These are phyloP conservation scores for Fusarium sp. DNA, from an alignment of 2,329 filamentous ascomycete species.

Conservation along the genomic window DNA sequence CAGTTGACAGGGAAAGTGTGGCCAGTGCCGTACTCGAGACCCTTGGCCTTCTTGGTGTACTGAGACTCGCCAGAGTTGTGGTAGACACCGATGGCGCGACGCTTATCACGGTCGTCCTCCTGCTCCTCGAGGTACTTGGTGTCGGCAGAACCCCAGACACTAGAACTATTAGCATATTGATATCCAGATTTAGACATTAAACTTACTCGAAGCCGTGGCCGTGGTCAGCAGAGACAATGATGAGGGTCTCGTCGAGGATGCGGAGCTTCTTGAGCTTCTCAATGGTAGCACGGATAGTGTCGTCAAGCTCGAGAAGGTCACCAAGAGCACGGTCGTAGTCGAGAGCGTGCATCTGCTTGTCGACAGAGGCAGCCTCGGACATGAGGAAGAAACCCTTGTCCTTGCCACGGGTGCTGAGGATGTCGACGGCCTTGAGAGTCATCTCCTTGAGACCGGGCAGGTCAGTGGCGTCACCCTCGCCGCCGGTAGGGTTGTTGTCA, in stretches of 20 bases:
- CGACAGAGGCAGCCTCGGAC: slow-evolving; percentile 86
- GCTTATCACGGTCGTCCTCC: slow-evolving; percentile 76
- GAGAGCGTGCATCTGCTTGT: slow-evolving; percentile 89
- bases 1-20: slow-evolving; percentile 85
- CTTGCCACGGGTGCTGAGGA: slow-evolving; percentile 74
- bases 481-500: slow-evolving; percentile 77
- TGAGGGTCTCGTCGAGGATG: slow-evolving; percentile 79
- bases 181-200: background rate
- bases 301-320: slow-evolving; percentile 87
- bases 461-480: slow-evolving; percentile 73
- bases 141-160: slow-evolving; percentile 83
- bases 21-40: slow-evolving; percentile 77
- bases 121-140: slow-evolving; percentile 80
- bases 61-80: slow-evolving; percentile 79
- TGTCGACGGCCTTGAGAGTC: slow-evolving; percentile 87
- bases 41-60: slow-evolving; percentile 71
- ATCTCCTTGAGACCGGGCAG: slow-evolving; percentile 89
- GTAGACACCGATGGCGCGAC: slow-evolving; percentile 80
- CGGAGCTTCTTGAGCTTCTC: slow-evolving; percentile 74
- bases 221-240: slow-evolving; percentile 88
- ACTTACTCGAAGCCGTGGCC: slow-evolving; percentile 83
- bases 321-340: slow-evolving; percentile 89
- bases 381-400: slow-evolving; percentile 88
- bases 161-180: slow-evolving; percentile 29
- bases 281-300: slow-evolving; percentile 82